Evolutionary conservation across 2,329 filamentous ascomycete genomes (phyloP), one percentile per base, ranked within the genome.

Genomic region (Scedosporium aurantiacum): DNA sequence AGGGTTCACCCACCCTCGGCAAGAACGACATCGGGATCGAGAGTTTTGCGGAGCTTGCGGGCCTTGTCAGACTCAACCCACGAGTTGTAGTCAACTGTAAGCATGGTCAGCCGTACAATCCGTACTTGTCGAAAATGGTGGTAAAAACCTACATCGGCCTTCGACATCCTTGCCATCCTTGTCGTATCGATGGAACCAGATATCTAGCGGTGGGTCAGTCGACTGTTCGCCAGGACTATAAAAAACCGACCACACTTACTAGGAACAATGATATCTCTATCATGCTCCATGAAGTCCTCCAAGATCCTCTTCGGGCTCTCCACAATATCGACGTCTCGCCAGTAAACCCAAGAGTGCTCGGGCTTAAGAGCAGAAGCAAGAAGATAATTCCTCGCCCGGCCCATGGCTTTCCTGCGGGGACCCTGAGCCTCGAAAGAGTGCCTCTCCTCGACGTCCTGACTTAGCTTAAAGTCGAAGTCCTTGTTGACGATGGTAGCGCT

Each of bases 321-420:
- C 56, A 90, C 86, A 68, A 99, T 97, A 73, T 99, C 94, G 58
- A 96, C 92, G 72, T 99, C 94, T 63, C 94, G 85, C 94, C 94
- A 99, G 74, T 97, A 97, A 7, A 97, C 92, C 94, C 94, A 99
- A 7, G 91, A 93, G 72, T 99, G 94, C 64, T 97, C 91, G 0
- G 91, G 86, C 77, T 95, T 96, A 68, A 99, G 72, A 2, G 94
- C 88, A 0, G 90, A 81, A 37, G 86, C 84, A 1, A 99, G 83
- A 21, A 99, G 80, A 73, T 96, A 99, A 73, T 99, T 99, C 67
- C 94, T 85, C 28, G 94, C 94, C 67, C 82, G 86, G 55, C 89
- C 94, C 83, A 99, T 92, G 41, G 88, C 85, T 76, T 93, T 97
- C 66, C 94, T 86, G 65, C 94, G 85, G 5, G 93, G 92, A 1